Conservation (phyloP, 495 filamentous ascomycete genomes). For the Hypoxylon intermedium region DNA sequence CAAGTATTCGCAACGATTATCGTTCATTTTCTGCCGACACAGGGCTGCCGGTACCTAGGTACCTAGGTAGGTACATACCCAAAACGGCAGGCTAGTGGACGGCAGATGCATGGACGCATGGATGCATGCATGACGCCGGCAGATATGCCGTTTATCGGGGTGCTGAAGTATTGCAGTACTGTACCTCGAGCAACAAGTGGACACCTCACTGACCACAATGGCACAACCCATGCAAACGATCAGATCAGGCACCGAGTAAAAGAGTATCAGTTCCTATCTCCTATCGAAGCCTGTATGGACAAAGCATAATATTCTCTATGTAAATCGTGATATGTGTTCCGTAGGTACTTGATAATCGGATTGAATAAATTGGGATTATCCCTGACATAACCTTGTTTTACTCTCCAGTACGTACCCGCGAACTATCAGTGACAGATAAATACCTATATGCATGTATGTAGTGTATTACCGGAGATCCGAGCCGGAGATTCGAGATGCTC, state of each 20-base stretch:
- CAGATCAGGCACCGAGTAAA: not conserved
- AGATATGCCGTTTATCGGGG: not conserved
- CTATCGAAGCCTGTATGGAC: too few species aligned
- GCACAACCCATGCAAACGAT: too few species aligned
- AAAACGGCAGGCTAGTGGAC: not conserved
- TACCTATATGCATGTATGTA: too few species aligned
- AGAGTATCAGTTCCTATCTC: not conserved
- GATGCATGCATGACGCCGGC: not conserved
- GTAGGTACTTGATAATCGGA: too few species aligned
- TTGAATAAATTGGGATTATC: not conserved
- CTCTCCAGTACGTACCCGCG: too few species aligned
- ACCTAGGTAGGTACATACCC: not conserved
- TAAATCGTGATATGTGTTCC: too few species aligned
- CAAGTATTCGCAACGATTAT: too few species aligned
- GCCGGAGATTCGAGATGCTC: constrained; percentile 31
- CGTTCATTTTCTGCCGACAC: not conserved
- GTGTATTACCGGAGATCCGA: constrained; percentile 18
- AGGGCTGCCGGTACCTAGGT: not conserved
- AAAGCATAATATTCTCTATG: not conserved
- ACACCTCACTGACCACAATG: too few species aligned
- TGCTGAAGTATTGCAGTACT: too few species aligned
- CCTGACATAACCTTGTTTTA: not conserved
- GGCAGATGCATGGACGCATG: not conserved
- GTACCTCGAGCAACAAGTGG: not conserved
- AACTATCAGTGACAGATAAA: too few species aligned